Evolutionary conservation across 2,329 filamentous ascomycete genomes (phyloP).

Genomic region (Fusarium cicatricum): DNA sequence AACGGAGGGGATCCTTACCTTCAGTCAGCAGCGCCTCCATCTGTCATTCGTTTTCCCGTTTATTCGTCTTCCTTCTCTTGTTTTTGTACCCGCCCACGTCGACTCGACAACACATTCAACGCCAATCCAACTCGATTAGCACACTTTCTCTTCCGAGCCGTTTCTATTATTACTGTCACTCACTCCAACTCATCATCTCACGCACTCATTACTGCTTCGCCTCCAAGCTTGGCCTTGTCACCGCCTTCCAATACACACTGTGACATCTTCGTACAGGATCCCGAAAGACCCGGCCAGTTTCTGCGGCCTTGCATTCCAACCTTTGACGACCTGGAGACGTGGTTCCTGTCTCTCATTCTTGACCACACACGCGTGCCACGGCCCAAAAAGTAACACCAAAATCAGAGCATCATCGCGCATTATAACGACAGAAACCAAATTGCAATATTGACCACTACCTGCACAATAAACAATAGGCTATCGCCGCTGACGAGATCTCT

Average conservation of each 20-base stretch:
- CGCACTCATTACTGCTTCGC: slow-evolving; percentile 24
- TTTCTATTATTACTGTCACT: slow-evolving; percentile 18
- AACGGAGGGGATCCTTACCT: slow-evolving; percentile 40
- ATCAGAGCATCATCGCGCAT: slow-evolving; percentile 20
- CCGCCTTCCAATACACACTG: slow-evolving; percentile 17
- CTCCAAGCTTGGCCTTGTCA: slow-evolving; percentile 17
- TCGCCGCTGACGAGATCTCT: slow-evolving; percentile 22
- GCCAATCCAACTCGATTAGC: slow-evolving; percentile 14
- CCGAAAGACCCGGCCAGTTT: slow-evolving; percentile 17
- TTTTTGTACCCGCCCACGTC: slow-evolving; percentile 23
- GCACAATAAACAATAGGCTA: slow-evolving; percentile 1
- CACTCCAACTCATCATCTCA: slow-evolving; percentile 19
- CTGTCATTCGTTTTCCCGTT: slow-evolving; percentile 38
- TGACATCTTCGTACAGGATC: slow-evolving; percentile 19
- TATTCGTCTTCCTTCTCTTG: slow-evolving; percentile 26
- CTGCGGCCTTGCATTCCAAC: slow-evolving; percentile 37
- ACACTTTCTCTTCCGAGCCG: slow-evolving; percentile 14
- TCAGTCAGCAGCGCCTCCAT: slow-evolving; percentile 4
- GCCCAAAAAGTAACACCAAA: slow-evolving; percentile 13
- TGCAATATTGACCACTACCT: background rate
- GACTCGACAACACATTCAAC: slow-evolving; percentile 21
- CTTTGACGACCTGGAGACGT: slow-evolving; percentile 34
- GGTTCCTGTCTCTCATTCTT: slow-evolving; percentile 25
- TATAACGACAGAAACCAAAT: slow-evolving; percentile 11
- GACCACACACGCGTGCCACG: slow-evolving; percentile 12